A percentile compares a stretch with the other conserved stretches of the same genome.
phyloP scores from a whole-genome alignment of 176 grass and related monocot genomes.

The Eragrostis curvula region DNA sequence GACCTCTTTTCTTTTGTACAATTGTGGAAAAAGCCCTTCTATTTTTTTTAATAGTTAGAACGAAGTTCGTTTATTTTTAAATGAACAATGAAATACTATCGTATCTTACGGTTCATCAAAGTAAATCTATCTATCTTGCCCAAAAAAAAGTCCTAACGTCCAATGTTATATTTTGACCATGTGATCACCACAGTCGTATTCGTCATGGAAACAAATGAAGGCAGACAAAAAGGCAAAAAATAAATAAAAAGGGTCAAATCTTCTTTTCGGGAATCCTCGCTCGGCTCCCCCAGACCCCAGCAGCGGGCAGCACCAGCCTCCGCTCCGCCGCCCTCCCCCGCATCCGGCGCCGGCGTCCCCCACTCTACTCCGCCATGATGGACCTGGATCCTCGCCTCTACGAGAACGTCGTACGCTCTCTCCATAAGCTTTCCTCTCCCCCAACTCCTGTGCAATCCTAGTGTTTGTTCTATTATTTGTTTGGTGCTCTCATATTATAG shows the following conservation, averaged over 20 bases:
- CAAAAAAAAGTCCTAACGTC: not conserved
- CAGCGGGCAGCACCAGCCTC: not conserved
- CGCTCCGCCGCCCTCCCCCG: not conserved
- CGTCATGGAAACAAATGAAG: not conserved
- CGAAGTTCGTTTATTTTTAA: no score
- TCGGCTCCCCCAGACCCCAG: not conserved
- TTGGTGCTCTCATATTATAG: not conserved
- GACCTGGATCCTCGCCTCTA: conserved; percentile 85
- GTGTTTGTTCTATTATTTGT: conserved; percentile 10
- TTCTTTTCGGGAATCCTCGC: conserved; percentile 5
- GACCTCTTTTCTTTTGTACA: no score
- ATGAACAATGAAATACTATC: no score
- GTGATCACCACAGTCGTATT: not conserved
- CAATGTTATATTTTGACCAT: not conserved
- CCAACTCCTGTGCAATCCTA: not conserved
- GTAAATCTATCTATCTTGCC: not conserved
- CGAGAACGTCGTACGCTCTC: conserved; percentile 68
- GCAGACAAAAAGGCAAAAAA: conserved; percentile 12
- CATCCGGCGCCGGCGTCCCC: conserved; percentile 29
- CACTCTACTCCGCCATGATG: conserved; percentile 54
- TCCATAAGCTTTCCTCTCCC: not conserved
- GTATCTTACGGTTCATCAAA: no score
- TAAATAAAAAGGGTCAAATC: conserved; percentile 36
- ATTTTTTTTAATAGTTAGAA: no score
- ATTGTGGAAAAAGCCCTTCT: no score